phyloP scores from a whole-genome alignment of 148 eudicot genomes.

The Dysphania ambrosioides region DNA sequence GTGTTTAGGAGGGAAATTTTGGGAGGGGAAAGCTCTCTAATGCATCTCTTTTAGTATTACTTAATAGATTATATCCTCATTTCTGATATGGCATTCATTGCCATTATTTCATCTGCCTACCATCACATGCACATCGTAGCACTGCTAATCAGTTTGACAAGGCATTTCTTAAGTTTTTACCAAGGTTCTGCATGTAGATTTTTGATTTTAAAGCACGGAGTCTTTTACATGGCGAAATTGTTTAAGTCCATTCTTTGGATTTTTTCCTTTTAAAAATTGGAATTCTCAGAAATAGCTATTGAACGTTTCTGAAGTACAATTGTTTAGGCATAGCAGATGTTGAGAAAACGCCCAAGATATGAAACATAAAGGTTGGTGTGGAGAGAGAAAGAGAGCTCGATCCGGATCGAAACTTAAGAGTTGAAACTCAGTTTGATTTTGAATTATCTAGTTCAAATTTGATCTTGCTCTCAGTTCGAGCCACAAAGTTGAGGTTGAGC shows the following conservation, averaged over 20 bases:
- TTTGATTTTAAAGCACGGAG: neutral
- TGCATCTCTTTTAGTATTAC: too few species aligned
- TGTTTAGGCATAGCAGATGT: neutral
- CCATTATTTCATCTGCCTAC: neutral
- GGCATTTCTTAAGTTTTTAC: neutral
- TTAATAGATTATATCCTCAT: neutral
- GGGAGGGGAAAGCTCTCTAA: too few species aligned
- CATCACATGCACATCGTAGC: neutral
- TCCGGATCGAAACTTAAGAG: neutral
- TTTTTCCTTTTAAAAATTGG: neutral
- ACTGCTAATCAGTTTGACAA: neutral
- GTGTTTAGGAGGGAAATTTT: too few species aligned
- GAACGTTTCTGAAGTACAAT: neutral
- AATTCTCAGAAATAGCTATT: neutral
- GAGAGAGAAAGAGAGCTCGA: neutral
- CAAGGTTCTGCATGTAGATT: neutral
- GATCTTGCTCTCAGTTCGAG: neutral
- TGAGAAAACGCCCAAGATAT: neutral
- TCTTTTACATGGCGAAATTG: neutral
- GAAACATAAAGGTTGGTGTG: neutral
- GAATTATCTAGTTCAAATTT: neutral
- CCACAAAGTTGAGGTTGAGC: neutral
- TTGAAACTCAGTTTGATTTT: neutral
- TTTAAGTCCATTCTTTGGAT: neutral
- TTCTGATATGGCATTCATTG: neutral